Percentiles rank a stretch among this genome's conserved stretches.
Conservation (phyloP, 169 alveolate genomes). For the Plasmodium berghei region DNA sequence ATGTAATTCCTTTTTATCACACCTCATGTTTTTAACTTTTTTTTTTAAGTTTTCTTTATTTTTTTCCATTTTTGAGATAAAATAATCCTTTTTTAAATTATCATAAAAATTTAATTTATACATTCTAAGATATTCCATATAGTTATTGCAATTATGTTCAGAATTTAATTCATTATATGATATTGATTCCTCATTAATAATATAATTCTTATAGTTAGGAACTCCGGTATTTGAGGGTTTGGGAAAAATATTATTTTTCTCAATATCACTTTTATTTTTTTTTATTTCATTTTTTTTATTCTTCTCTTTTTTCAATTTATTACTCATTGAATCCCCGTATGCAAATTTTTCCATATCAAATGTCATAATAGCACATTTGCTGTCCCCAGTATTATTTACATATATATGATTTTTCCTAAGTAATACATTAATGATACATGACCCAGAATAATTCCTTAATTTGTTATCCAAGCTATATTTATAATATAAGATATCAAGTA, state of each 20-base stretch:
- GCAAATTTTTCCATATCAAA: conserved; percentile 52
- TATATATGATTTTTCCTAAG: conserved; percentile 38
- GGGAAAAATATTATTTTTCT: not conserved
- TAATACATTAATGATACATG: conserved; percentile 59
- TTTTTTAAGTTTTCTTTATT: not conserved
- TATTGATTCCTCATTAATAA: conserved; percentile 17
- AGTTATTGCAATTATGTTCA: conserved; percentile 71
- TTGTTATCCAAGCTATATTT: not conserved
- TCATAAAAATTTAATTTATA: conserved; percentile 28
- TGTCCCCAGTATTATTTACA: conserved; percentile 68
- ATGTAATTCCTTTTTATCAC: not conserved
- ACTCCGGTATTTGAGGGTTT: not conserved
- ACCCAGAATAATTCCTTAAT: conserved; percentile 9
- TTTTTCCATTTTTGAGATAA: not conserved
- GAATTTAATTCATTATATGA: conserved; percentile 65
- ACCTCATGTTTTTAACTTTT: not conserved
- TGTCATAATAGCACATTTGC: conserved; percentile 52
- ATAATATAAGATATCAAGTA: conserved; percentile 49
- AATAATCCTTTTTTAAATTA: not conserved
- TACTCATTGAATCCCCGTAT: not conserved
- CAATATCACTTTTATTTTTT: not conserved
- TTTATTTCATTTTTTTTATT: not conserved
- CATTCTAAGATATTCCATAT: conserved; percentile 60
- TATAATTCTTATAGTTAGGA: not conserved
- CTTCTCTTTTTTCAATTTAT: not conserved